phyloP scores from a whole-genome alignment of 352 stramenopile genomes.

The Thalassiosira oceanica region DNA sequence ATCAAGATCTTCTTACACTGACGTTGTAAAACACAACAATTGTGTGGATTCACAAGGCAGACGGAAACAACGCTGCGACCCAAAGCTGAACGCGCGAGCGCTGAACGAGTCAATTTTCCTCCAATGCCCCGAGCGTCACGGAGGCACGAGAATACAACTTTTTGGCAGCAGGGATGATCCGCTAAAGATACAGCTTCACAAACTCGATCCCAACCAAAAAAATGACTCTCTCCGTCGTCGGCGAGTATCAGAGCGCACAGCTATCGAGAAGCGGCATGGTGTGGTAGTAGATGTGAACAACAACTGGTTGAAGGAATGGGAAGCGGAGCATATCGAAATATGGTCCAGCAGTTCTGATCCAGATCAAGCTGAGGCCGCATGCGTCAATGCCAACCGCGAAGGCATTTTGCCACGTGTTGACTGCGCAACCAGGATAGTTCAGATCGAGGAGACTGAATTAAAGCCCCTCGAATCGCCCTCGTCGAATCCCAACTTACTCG shows the following conservation, averaged over 20 bases:
- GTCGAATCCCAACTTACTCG: constrained; percentile 38
- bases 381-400: constrained; percentile 16
- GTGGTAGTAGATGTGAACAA: constrained; percentile 11
- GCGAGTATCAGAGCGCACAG: constrained; percentile 1
- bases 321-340: constrained; percentile 10
- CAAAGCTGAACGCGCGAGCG: constrained; percentile 8
- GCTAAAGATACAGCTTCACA: too few species aligned
- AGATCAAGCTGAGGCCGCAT: constrained; percentile 18
- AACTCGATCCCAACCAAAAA: too few species aligned
- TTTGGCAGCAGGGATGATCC: constrained; percentile 1
- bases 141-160: constrained; percentile 12
- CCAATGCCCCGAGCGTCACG: constrained; percentile 18
- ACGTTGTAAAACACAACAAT: constrained; percentile 16
- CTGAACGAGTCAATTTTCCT: constrained; percentile 25
- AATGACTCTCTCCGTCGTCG: neutral
- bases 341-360: constrained; percentile 8
- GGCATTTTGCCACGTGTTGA: constrained; percentile 9
- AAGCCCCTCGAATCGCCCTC: neutral
- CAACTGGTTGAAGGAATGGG: neutral
- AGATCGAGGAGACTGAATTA: neutral
- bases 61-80: constrained; percentile 33
- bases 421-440: constrained; percentile 23
- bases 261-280: constrained; percentile 10
- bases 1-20: constrained; percentile 17
- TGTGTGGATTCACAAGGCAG: constrained; percentile 9